Evolutionary conservation across 768 basidiomycete species (phyloP), one percentile per base, ranked within the genome.

Genomic region (Chlorophyllum brunneum): DNA sequence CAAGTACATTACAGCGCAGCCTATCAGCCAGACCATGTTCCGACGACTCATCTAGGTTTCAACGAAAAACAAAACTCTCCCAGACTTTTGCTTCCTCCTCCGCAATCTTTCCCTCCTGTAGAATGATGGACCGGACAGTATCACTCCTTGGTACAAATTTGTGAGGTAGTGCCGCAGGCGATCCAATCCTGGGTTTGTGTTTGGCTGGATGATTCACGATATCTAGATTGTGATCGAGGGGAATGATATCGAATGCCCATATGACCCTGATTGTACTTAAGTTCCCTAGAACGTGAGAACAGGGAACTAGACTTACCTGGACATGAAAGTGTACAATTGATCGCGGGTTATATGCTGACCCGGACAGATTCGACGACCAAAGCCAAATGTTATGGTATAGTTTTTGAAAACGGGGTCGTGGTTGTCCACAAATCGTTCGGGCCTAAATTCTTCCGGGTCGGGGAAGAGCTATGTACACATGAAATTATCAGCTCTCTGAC

Each of bases 351-450:
- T 49, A 31, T 65, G 64, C 55, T 63, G 58, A 1, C 65, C 63
- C 0, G 65, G 63, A 40, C 63, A 66, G 16, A 64, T 62, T 4
- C 65, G 59, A 3, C 63, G 58, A 22, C 65, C 65, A 23, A 66
- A 66, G 15, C 63, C 65, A 52, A 66, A 64, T 29, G 56, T 57
- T 29, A 64, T 59, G 22, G 51, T 56, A 1, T 54, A 52, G n/a
- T 56, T 57, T 47, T 60, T 54, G 30, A 67, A 46, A 10, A 60
- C 52, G 10, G 60, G 57, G 18, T 57, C 57, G n/a, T 42, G 20
- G 3, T 47, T 26, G 22, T 58, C 49, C 5, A 63, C 44, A 54
- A 59, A 65, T 22, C 64, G 43, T 48, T 65, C 64, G 9, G 64
- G 64, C n/a, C 29, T 48, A 37, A 62, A 65, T 27, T 53, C 48